These are phyloP conservation scores for Microsporum canis DNA, from an alignment of 2,329 filamentous ascomycete species.

Conservation along the genomic window DNA sequence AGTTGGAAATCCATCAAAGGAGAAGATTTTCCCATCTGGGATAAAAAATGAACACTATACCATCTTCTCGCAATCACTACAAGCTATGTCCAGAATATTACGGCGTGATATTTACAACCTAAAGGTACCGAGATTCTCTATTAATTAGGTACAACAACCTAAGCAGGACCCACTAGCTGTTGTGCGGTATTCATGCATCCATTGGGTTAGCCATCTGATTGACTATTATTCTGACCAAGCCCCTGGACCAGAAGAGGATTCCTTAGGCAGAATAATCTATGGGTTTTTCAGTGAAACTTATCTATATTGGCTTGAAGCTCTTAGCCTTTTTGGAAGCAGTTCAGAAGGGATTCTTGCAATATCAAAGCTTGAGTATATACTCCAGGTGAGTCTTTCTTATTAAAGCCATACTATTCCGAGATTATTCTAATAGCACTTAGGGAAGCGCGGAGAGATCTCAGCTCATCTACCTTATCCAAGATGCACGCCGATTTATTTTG, in stretches of 20 bases:
- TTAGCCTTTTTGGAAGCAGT: neutral
- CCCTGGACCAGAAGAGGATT: neutral
- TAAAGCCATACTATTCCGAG: too few relatives aligned
- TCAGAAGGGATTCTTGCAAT: neutral
- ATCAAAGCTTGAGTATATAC: neutral
- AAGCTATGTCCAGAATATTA: neutral
- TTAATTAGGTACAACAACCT: neutral
- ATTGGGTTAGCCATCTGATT: neutral
- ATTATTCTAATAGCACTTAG: too few relatives aligned
- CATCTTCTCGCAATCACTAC: neutral
- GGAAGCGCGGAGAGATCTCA: neutral
- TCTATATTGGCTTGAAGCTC: neutral
- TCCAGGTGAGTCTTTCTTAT: neutral
- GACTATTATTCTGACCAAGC: neutral
- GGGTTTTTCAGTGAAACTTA: neutral
- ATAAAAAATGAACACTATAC: neutral
- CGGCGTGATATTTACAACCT: neutral
- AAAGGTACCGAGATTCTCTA: neutral
- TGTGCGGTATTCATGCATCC: neutral
- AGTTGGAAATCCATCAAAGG: neutral
- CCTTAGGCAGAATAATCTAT: neutral
- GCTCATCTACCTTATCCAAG: neutral
- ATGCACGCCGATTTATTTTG: neutral
- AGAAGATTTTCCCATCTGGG: neutral
- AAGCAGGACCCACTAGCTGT: neutral